These are phyloP conservation scores for Neofusicoccum sp. DNA, from an alignment of 2,329 filamentous ascomycete genomes.

Conservation along the genomic window DNA sequence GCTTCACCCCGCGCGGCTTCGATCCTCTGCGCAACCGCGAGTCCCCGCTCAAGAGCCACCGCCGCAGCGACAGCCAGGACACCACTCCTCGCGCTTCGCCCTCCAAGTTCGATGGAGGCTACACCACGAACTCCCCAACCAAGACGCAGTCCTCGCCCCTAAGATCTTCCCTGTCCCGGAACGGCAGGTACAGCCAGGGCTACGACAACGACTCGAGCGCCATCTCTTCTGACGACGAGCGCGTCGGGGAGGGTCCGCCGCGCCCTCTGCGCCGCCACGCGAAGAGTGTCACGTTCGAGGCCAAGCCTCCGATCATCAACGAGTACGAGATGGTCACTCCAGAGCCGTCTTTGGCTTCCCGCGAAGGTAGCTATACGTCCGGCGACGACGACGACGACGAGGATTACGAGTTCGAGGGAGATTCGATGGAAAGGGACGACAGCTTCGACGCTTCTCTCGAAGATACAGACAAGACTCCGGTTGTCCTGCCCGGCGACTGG, in stretches of 20 bases:
- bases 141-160: constrained; percentile 63
- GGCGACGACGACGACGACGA: constrained; percentile 70
- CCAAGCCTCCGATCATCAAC: constrained; percentile 87
- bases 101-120: constrained; percentile 61
- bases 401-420: constrained; percentile 61
- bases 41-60: constrained; percentile 30
- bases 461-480: constrained; percentile 94
- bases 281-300: constrained; percentile 97
- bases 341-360: constrained; percentile 88
- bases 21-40: constrained; percentile 41
- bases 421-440: constrained; percentile 67
- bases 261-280: constrained; percentile 77
- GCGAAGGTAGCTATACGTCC: constrained; percentile 90
- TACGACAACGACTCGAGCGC: constrained; percentile 37
- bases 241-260: constrained; percentile 52
- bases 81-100: constrained; percentile 56
- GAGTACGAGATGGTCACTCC: constrained; percentile 98
- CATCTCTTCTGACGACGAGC: constrained; percentile 51
- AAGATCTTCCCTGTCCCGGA: constrained; percentile 81
- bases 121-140: constrained; percentile 25
- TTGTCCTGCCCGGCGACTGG: constrained; percentile 98
- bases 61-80: constrained; percentile 57
- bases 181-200: constrained; percentile 50
- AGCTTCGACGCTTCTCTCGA: constrained; percentile 96
- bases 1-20: constrained; percentile 60